A percentile compares a stretch with the other conserved stretches of the same genome.
Conservation (phyloP, 2,329 filamentous ascomycete genomes). For the Dryadomyces quercus-mongolicae region DNA sequence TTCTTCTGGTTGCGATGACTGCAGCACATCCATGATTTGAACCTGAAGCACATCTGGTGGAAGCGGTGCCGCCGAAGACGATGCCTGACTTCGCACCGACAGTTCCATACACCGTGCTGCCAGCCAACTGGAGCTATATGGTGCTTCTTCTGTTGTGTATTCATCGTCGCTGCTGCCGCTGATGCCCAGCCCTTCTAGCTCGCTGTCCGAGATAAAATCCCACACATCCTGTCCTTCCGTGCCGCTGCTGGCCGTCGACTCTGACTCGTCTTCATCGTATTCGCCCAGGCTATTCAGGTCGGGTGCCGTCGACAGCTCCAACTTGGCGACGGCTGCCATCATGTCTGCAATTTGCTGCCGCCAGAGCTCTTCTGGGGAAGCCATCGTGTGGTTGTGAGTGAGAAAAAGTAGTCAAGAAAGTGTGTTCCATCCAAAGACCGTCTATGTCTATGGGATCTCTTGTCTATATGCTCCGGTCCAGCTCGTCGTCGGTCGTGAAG, state of each 20-base stretch:
- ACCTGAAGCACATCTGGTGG: conserved; percentile 57
- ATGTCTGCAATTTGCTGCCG: conserved; percentile 74
- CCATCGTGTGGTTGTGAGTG: conserved; percentile 1
- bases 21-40: conserved; percentile 65
- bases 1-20: conserved; percentile 57
- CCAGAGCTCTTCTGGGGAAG: conserved; percentile 45
- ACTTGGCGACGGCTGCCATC: conserved; percentile 68
- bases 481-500: too few species aligned
- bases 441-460: too few species aligned
- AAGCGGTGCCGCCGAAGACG: conserved; percentile 25
- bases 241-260: conserved; percentile 32
- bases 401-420: not conserved
- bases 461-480: too few species aligned
- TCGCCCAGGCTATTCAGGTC: conserved; percentile 18
- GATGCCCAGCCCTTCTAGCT: conserved; percentile 43
- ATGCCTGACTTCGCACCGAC: conserved; percentile 46
- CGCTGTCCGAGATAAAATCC: conserved; percentile 79
- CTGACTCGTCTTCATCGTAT: conserved; percentile 48
- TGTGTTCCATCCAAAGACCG: too few species aligned
- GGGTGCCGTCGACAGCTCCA: conserved; percentile 36
- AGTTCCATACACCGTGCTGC: conserved; percentile 54
- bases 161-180: conserved; percentile 28
- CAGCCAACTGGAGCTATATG: conserved; percentile 60
- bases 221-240: conserved; percentile 72
- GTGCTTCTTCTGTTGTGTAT: conserved; percentile 3